Evolutionary conservation across 192 early-diverging fungal genomes (phyloP).

Genomic region (Chytriomyces sp.): DNA sequence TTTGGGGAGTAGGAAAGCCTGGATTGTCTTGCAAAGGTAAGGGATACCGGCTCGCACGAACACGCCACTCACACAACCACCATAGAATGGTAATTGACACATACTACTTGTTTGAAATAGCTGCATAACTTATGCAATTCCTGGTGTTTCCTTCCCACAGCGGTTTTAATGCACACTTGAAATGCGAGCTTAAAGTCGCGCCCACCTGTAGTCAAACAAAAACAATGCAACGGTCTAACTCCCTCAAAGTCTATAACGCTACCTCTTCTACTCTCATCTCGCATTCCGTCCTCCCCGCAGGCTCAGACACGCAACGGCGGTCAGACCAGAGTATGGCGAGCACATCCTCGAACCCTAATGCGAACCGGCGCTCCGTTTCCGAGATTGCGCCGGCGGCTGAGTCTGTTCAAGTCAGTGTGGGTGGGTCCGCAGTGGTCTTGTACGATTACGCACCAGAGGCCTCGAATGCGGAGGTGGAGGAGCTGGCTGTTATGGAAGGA

Average conservation of each 20-base stretch:
- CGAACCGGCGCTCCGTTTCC: no score
- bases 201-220: slow-evolving; percentile 54
- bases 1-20: slow-evolving; percentile 79
- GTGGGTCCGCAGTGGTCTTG: slow-evolving; percentile 16
- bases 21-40: slow-evolving; percentile 64
- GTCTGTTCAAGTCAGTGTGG: background rate
- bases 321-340: no score
- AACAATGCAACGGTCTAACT: slow-evolving; percentile 3
- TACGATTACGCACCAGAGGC: slow-evolving; percentile 23
- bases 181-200: slow-evolving; percentile 79
- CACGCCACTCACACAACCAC: no score
- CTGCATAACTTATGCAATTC: background rate
- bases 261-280: no score
- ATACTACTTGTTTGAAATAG: background rate
- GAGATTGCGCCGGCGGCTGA: background rate
- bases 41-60: background rate
- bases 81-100: background rate
- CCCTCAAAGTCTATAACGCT: slow-evolving; percentile 3
- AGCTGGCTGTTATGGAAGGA: slow-evolving; percentile 32
- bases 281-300: no score
- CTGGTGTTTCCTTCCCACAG: slow-evolving; percentile 41
- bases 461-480: slow-evolving; percentile 13
- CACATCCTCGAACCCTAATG: no score
- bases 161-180: slow-evolving; percentile 74
- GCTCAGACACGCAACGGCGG: no score